Base-by-base conservation (phyloP, 2,329 filamentous ascomycete species). In the Penicillium occitanis region DNA sequence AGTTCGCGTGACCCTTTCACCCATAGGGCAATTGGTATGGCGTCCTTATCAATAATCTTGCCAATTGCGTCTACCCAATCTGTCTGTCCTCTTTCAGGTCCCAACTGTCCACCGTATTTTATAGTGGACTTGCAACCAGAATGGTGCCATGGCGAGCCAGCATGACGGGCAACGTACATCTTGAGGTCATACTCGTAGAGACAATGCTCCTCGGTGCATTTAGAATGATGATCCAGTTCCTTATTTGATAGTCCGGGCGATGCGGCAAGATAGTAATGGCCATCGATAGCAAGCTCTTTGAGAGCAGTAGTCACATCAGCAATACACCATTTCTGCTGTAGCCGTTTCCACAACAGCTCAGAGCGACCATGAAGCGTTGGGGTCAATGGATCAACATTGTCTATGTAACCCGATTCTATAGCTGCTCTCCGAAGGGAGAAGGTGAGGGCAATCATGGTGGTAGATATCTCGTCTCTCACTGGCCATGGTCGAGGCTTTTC, bases 11-110 rank as follows among this genome's bases (percentile, higher is more conserved):
- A n/a, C 11, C 65, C 67, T 42, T 68, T 68, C 13, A 35, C 14
- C 68, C 68, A 69, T 14, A 69, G 60, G 25, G 68, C 68, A 66
- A 69, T 66, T 7, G 68, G 68, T 11, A 68, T 64, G 3, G 61
- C 67, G 2, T 59, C 11, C 58, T 67, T 67, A 3, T 66, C 65
- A n/a, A 69, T 63, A 40, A 69, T 63, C 19, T 13, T 59, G n/a
- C 40, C 19, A 11, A 69, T 64, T n/a, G 66, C 64, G 50, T 69
- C 63, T 1, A 58, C 61, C 68, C 67, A 69, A 53, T 62, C 63
- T 46, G 30, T 69, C 48, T 63, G 60, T 7, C 61, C 68, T 14
- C 63, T 58, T 50, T 70, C 67, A 0, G 61, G 63, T 0, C 67
- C 67, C 28, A 68, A 7, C 10, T 69, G 66, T 14, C 67, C 64